These are phyloP conservation scores for Thinopyrum elongatum DNA, from an alignment of 176 grass and related monocot genomes.

Conservation along the genomic window DNA sequence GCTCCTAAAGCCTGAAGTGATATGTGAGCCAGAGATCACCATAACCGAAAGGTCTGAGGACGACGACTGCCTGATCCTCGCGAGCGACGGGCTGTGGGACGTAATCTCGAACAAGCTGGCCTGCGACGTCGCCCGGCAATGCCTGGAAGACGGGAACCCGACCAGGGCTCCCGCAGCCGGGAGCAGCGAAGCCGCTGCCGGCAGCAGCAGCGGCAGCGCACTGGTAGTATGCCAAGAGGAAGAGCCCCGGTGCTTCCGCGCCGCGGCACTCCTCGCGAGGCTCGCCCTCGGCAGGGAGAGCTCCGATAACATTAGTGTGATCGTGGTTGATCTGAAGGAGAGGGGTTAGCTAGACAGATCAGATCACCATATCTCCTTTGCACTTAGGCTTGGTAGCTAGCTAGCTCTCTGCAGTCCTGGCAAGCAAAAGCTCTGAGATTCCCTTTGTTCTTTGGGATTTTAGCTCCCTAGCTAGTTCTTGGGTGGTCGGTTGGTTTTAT, in stretches of 20 bases:
- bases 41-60: slow-evolving; percentile 30
- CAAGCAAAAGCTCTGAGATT: slow-evolving; percentile 11
- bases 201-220: neutral
- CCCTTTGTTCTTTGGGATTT: slow-evolving; percentile 30
- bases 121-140: slow-evolving; percentile 56
- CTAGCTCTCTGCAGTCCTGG: neutral
- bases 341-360: slow-evolving; percentile 18
- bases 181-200: neutral
- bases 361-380: neutral
- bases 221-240: neutral
- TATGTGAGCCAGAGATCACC: slow-evolving; percentile 67
- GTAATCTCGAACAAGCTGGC: slow-evolving; percentile 61
- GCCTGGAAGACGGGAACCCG: slow-evolving; percentile 49
- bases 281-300: slow-evolving; percentile 66
- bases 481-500: neutral
- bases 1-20: slow-evolving; percentile 72
- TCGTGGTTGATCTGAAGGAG: slow-evolving; percentile 69
- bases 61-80: slow-evolving; percentile 76
- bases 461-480: slow-evolving; percentile 11
- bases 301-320: slow-evolving; percentile 67
- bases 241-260: slow-evolving; percentile 51
- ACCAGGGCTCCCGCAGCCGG: neutral
- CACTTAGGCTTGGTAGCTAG: slow-evolving; percentile 3
- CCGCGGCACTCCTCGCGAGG: slow-evolving; percentile 58
- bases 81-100: slow-evolving; percentile 93